Conservation (phyloP, 1,284 basidiomycete genomes). For the Lentinula novae-zelandiae region DNA sequence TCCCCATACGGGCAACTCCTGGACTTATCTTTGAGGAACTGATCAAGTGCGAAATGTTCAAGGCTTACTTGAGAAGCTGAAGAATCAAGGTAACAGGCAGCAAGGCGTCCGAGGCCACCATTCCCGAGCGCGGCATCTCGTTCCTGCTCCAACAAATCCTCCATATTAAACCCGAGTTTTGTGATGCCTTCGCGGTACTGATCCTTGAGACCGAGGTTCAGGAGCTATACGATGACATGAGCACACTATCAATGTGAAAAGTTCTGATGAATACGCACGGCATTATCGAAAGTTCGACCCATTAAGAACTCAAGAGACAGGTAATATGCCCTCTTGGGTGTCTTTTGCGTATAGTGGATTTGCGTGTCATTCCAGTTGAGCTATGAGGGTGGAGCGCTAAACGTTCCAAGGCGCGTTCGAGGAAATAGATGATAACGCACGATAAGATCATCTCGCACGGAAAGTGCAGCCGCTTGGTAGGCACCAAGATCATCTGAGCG, state of each 20-base stretch:
- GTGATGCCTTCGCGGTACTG: constrained; percentile 66
- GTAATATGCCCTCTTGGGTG: constrained; percentile 86
- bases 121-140: constrained; percentile 90
- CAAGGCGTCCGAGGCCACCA: constrained; percentile 85
- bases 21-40: constrained; percentile 2
- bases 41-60: background rate
- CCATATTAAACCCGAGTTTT: constrained; percentile 82
- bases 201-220: constrained; percentile 82
- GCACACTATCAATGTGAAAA: background rate
- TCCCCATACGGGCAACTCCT: constrained; percentile 72
- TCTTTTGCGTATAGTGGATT: constrained; percentile 62
- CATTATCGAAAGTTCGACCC: constrained; percentile 87
- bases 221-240: constrained; percentile 39
- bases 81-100: constrained; percentile 90
- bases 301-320: constrained; percentile 87
- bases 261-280: constrained; percentile 29
- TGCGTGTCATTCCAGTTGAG: constrained; percentile 82
- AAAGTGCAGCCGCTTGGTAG: constrained; percentile 78
- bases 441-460: constrained; percentile 82
- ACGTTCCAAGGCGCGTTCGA: background rate
- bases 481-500: constrained; percentile 67
- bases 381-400: constrained; percentile 28
- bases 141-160: constrained; percentile 83
- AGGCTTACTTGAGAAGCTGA: constrained; percentile 69
- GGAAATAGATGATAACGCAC: constrained; percentile 33